phyloP scores from a whole-genome alignment of 1,284 basidiomycete genomes.

The Ganoderma sinense region DNA sequence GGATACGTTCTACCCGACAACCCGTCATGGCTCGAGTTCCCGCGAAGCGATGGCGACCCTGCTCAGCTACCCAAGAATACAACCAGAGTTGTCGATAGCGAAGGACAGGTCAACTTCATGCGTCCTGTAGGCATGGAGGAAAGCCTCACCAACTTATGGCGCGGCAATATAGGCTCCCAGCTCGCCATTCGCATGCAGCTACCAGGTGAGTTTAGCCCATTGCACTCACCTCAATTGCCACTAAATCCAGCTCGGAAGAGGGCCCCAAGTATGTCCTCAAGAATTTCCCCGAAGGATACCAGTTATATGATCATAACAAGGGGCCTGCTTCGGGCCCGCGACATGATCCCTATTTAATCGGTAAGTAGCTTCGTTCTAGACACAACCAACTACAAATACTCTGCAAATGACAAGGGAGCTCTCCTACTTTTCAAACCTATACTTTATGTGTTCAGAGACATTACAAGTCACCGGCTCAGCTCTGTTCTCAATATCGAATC shows the following conservation, averaged over 20 bases:
- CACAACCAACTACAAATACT: not conserved
- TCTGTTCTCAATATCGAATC: not conserved
- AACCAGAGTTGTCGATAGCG: constrained; percentile 54
- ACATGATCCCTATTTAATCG: constrained; percentile 80
- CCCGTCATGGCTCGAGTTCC: constrained; percentile 63
- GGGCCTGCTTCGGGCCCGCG: constrained; percentile 59
- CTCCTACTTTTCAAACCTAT: too few species aligned
- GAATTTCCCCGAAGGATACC: constrained; percentile 71
- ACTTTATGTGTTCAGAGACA: not conserved
- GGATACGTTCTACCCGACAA: constrained; percentile 52
- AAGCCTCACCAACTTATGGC: constrained; percentile 64
- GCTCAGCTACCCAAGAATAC: constrained; percentile 64
- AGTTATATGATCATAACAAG: constrained; percentile 80
- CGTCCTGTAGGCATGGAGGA: constrained; percentile 58
- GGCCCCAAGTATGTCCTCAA: constrained; percentile 66
- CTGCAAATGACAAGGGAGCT: not conserved
- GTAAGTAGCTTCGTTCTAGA: constrained; percentile 47
- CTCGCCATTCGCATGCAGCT: constrained; percentile 60
- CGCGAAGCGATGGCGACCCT: constrained; percentile 64
- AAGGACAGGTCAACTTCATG: constrained; percentile 77
- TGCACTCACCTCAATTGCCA: too few species aligned
- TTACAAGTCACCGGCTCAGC: not conserved
- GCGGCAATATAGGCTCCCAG: constrained; percentile 59
- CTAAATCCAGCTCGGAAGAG: constrained; percentile 42
- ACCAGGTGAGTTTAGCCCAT: constrained; percentile 49